These are phyloP conservation scores for Apiotrichum siamense DNA, from an alignment of 1,284 basidiomycete genomes.

Conservation along the genomic window DNA sequence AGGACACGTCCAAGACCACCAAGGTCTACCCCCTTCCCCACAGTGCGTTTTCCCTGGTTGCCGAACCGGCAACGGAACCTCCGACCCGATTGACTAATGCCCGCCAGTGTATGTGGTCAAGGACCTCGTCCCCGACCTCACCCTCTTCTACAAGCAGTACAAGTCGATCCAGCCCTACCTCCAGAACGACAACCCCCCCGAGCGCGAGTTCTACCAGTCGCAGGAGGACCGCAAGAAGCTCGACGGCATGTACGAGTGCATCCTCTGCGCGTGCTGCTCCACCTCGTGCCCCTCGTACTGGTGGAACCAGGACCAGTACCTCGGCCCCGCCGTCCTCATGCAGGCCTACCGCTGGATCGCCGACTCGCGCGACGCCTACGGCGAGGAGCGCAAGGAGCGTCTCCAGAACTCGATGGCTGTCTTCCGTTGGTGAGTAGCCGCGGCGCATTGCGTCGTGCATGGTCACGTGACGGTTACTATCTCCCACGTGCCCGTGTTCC, in stretches of 20 bases:
- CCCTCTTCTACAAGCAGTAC: constrained; percentile 79
- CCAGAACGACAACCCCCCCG: constrained; percentile 84
- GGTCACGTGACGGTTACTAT: background rate
- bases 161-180: constrained; percentile 96
- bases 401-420: constrained; percentile 92
- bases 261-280: constrained; percentile 74
- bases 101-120: constrained; percentile 99
- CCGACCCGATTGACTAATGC: too few species aligned
- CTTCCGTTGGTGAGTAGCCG: constrained; percentile 52
- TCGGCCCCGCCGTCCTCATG: constrained; percentile 94
- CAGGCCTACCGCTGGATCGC: constrained; percentile 96
- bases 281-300: constrained; percentile 93
- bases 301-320: constrained; percentile 99
- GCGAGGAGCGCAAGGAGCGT: constrained; percentile 76
- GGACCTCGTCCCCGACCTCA: constrained; percentile 77
- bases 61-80: too few species aligned
- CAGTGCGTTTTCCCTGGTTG: too few species aligned
- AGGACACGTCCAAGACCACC: constrained; percentile 61
- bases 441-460: background rate
- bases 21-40: constrained; percentile 99
- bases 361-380: constrained; percentile 82
- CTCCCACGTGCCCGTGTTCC: too few species aligned
- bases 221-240: constrained; percentile 89
- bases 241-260: constrained; percentile 94
- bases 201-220: constrained; percentile 72